phyloP scores from a whole-genome alignment of 2,329 filamentous ascomycete genomes.

The Trichoderma simmonsii region DNA sequence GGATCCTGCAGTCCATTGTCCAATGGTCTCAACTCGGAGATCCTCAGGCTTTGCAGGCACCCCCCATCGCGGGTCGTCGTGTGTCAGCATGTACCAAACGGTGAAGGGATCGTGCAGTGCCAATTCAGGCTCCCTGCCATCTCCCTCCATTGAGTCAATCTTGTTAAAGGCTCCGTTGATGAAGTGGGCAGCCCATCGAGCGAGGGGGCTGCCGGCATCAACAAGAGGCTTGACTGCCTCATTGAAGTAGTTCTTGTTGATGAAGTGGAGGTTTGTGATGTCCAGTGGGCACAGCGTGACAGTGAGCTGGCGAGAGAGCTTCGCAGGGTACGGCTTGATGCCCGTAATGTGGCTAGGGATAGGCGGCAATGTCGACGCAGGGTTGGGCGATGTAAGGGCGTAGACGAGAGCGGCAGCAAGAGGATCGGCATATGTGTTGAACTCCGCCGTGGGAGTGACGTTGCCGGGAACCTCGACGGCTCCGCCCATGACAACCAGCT shows the following conservation, averaged over 20 bases:
- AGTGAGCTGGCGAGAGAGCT: conserved; percentile 60
- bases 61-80: conserved; percentile 57
- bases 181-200: conserved; percentile 70
- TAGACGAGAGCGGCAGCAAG: conserved; percentile 74
- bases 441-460: conserved; percentile 81
- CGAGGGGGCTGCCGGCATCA: conserved; percentile 66
- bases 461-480: conserved; percentile 78
- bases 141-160: conserved; percentile 60
- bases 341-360: conserved; percentile 49
- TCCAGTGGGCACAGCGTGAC: conserved; percentile 73
- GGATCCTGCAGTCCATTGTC: conserved; percentile 94
- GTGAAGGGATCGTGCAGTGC: conserved; percentile 76
- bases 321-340: conserved; percentile 61
- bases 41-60: conserved; percentile 64
- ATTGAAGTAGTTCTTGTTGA: conserved; percentile 60
- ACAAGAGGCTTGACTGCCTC: conserved; percentile 53
- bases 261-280: conserved; percentile 68
- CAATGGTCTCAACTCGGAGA: conserved; percentile 81
- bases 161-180: conserved; percentile 68
- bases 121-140: conserved; percentile 56
- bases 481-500: conserved; percentile 94
- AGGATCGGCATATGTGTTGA: conserved; percentile 91
- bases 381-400: conserved; percentile 70
- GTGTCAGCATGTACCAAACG: conserved; percentile 73
- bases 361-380: conserved; percentile 76